Percentiles rank a stretch among this genome's conserved stretches.
phyloP scores from a whole-genome alignment of 768 basidiomycete species.

The Russula emetica region DNA sequence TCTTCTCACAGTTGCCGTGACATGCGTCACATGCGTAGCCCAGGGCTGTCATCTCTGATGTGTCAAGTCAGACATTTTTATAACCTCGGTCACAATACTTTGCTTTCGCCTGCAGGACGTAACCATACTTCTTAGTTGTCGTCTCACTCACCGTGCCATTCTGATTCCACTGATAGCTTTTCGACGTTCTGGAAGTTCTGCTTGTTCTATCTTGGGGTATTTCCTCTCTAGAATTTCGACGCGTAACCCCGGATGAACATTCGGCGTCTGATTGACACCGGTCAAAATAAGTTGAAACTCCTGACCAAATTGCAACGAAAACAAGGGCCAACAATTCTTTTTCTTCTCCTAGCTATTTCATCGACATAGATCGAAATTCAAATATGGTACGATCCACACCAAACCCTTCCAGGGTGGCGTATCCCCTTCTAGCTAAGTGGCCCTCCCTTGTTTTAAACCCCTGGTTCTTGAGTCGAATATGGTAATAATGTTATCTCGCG shows the following conservation, averaged over 20 bases:
- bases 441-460: too few species aligned
- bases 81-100: too few species aligned
- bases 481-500: too few species aligned
- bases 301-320: background rate
- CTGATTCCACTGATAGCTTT: background rate
- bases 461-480: too few species aligned
- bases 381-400: background rate
- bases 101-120: background rate
- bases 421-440: conserved; percentile 8
- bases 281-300: conserved; percentile 16
- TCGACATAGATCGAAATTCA: background rate
- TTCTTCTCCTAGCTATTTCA: background rate
- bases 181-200: too few species aligned
- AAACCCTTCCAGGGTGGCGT: background rate
- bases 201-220: background rate
- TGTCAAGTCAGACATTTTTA: background rate
- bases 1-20: background rate
- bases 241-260: background rate
- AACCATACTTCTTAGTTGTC: background rate
- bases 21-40: background rate
- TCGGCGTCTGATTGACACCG: background rate
- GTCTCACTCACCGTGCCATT: background rate
- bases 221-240: background rate
- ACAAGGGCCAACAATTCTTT: background rate
- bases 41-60: background rate